Conservation (phyloP, 805 yeast genomes). For the Kuraishia piskuri region DNA sequence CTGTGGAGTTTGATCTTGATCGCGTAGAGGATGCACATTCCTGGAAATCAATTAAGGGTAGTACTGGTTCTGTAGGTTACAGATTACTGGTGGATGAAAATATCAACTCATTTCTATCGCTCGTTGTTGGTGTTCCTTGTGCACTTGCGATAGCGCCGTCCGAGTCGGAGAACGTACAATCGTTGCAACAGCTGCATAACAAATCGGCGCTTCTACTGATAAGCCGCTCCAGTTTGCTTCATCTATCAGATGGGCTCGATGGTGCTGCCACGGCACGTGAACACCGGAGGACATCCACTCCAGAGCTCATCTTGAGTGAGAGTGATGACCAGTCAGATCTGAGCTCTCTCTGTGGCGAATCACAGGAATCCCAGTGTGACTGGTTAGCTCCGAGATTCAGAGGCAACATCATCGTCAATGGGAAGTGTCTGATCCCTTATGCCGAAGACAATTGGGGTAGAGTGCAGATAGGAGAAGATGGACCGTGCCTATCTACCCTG, state of each 20-base stretch:
- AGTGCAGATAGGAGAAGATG: constrained; percentile 10
- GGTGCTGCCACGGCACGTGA: neutral
- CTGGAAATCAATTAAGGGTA: neutral
- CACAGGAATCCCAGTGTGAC: constrained; percentile 6
- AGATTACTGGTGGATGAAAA: constrained; percentile 10
- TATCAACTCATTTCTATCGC: constrained; percentile 20
- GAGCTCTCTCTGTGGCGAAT: neutral
- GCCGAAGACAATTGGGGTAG: constrained; percentile 29
- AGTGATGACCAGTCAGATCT: neutral
- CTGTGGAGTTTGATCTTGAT: constrained; percentile 2
- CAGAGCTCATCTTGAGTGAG: neutral
- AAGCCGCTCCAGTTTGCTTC: constrained; percentile 19
- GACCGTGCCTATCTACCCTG: constrained; percentile 13
- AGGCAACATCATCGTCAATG: constrained; percentile 28
- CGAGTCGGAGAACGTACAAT: constrained; percentile 5
- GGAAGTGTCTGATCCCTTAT: constrained; percentile 18
- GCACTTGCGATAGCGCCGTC: constrained; percentile 21
- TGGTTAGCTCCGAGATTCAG: constrained; percentile 19
- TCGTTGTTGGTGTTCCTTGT: constrained; percentile 23
- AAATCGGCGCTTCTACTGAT: constrained; percentile 31
- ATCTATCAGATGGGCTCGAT: neutral
- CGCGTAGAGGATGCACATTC: neutral
- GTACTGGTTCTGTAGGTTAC: constrained; percentile 2
- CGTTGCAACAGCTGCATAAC: constrained; percentile 16
- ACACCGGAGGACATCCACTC: neutral